A percentile compares a stretch with the other conserved stretches of the same genome.
phyloP scores from a whole-genome alignment of 2,329 filamentous ascomycete species.

The Metarhizium humberi region DNA sequence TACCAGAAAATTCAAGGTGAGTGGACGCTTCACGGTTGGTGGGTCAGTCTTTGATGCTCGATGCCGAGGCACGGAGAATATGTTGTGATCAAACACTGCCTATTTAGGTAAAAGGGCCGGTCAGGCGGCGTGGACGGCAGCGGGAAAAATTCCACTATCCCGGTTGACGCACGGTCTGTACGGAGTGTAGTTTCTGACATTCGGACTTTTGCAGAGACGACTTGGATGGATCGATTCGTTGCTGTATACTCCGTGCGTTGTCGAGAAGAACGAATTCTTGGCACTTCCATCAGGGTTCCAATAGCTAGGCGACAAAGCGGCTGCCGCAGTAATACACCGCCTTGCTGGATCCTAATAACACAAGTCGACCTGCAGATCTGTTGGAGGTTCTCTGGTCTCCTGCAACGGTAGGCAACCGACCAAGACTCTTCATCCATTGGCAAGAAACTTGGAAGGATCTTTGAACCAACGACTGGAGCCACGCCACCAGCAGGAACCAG shows the following conservation, averaged over 20 bases:
- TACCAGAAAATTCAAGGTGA: not conserved
- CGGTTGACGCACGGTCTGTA: not conserved
- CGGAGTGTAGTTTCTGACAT: not conserved
- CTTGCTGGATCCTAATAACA: not conserved
- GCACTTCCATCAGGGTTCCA: not conserved
- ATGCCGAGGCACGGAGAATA: slow-evolving; percentile 5
- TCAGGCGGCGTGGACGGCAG: not conserved
- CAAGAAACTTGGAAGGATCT: not conserved
- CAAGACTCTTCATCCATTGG: not conserved
- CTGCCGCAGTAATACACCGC: not conserved
- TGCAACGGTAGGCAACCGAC: not conserved
- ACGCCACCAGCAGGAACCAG: not conserved
- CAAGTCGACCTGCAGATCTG: not conserved
- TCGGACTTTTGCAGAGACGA: not conserved
- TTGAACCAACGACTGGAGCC: not conserved
- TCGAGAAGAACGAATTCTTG: not conserved
- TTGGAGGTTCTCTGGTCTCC: not conserved
- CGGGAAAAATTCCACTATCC: not conserved
- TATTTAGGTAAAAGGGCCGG: not conserved
- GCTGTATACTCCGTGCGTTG: not conserved
- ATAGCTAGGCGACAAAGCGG: not conserved
- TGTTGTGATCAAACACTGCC: not conserved
- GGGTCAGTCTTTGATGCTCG: not conserved
- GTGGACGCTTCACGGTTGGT: not conserved
- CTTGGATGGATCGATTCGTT: not conserved